Evolutionary conservation across 148 eudicot species (phyloP).

Genomic region (Pharnaceum exiguum): DNA sequence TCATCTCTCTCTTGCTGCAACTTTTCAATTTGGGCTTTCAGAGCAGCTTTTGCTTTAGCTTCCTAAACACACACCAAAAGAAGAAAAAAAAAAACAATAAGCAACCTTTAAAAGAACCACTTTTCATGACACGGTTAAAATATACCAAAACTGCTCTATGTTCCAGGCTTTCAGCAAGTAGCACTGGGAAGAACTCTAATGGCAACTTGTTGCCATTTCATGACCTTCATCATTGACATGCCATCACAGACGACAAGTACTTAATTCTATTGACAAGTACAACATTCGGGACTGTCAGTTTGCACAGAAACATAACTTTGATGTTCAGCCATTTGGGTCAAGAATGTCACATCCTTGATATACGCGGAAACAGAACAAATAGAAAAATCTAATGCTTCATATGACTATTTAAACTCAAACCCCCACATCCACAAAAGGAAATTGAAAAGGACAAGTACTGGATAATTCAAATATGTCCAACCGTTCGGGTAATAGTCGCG

Average conservation of each 20-base stretch:
- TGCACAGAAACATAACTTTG: no score
- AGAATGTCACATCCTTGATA: no score
- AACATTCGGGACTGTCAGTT: no score
- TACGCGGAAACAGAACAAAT: no score
- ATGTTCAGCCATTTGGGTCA: no score
- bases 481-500: constrained; percentile 91
- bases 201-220: constrained; percentile 5
- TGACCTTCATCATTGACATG: neutral
- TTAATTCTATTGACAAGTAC: no score
- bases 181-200: constrained; percentile 1
- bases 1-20: constrained; percentile 98
- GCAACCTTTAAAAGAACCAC: constrained; percentile 4
- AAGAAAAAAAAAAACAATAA: constrained; percentile 4
- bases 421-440: no score
- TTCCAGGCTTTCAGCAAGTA: neutral
- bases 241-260: neutral
- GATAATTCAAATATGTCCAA: constrained; percentile 27
- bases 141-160: no score
- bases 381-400: no score
- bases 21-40: constrained; percentile 90
- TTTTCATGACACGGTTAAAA: neutral
- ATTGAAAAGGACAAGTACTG: no score
- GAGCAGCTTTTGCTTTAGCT: constrained; percentile 90
- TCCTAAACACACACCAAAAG: constrained; percentile 45
- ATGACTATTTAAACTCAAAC: no score